These are phyloP conservation scores for Boletus bicolor DNA, from an alignment of 768 basidiomycete genomes.

Conservation along the genomic window DNA sequence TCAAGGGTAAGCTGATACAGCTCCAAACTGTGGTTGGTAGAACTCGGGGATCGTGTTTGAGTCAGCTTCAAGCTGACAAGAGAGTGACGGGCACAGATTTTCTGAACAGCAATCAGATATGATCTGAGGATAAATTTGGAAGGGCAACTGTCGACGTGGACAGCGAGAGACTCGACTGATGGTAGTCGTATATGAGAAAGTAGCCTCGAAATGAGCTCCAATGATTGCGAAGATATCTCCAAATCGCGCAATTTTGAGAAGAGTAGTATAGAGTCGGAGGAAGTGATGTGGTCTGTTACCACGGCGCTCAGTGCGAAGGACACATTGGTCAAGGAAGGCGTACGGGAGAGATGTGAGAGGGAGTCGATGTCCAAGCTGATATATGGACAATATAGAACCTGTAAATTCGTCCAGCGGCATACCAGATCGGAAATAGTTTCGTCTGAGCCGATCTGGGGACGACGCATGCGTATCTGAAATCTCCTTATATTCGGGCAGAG, in stretches of 20 bases:
- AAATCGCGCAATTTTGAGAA: conserved; percentile 11
- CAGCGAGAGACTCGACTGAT: conserved; percentile 5
- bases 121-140: conserved; percentile 6
- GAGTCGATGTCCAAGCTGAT: conserved; percentile 13
- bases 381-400: conserved; percentile 12
- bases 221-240: conserved; percentile 7
- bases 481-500: conserved; percentile 16
- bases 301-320: conserved; percentile 2
- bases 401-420: conserved; percentile 16
- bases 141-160: conserved; percentile 10
- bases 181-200: conserved; percentile 4
- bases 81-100: conserved; percentile 2
- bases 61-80: conserved; percentile 7
- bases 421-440: conserved; percentile 13
- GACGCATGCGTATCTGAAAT: conserved; percentile 15
- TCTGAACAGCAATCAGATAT: conserved; percentile 2
- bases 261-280: not conserved
- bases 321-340: conserved; percentile 9
- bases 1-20: conserved; percentile 14
- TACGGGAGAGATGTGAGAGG: conserved; percentile 14
- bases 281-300: not conserved
- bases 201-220: not conserved
- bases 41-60: conserved; percentile 6
- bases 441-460: conserved; percentile 11
- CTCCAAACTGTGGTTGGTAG: not conserved